A percentile compares a stretch with the other conserved stretches of the same genome.
Evolutionary conservation across 2,329 filamentous ascomycete species (phyloP).

Genomic region (Neoascochyta sp.): DNA sequence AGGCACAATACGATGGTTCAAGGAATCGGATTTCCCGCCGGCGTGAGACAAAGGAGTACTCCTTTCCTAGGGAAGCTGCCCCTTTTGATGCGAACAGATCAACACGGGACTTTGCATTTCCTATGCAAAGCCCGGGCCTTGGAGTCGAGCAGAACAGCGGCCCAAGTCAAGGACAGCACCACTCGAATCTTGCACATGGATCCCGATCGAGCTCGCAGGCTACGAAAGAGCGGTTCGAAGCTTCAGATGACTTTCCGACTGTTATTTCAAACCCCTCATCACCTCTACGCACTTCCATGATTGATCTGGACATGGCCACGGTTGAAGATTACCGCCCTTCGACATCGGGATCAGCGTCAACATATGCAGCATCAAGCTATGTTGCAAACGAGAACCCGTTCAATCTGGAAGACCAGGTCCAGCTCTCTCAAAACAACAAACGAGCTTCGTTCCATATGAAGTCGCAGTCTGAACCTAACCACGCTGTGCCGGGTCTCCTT

Average conservation of each 20-base stretch:
- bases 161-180: no score
- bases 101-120: conserved; percentile 37
- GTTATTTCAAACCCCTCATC: conserved; percentile 33
- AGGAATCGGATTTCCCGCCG: conserved; percentile 32
- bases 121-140: conserved; percentile 29
- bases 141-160: no score
- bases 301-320: conserved; percentile 41
- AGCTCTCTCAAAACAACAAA: conserved; percentile 37
- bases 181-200: conserved; percentile 28
- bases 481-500: conserved; percentile 34
- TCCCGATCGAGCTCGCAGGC: conserved; percentile 43
- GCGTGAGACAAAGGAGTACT: conserved; percentile 34
- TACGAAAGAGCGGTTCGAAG: conserved; percentile 40
- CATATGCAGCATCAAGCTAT: conserved; percentile 31
- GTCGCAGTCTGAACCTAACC: conserved; percentile 41
- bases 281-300: conserved; percentile 44
- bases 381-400: conserved; percentile 48
- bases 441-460: conserved; percentile 40
- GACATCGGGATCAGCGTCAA: conserved; percentile 40
- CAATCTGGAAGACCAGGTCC: conserved; percentile 47
- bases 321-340: conserved; percentile 43
- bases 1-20: conserved; percentile 32
- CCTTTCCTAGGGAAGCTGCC: conserved; percentile 17
- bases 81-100: conserved; percentile 23
- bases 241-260: conserved; percentile 39